A percentile compares a stretch with the other conserved stretches of the same genome.
Conservation (phyloP, 139 green algal species). For the Yamagishiella unicocca region DNA sequence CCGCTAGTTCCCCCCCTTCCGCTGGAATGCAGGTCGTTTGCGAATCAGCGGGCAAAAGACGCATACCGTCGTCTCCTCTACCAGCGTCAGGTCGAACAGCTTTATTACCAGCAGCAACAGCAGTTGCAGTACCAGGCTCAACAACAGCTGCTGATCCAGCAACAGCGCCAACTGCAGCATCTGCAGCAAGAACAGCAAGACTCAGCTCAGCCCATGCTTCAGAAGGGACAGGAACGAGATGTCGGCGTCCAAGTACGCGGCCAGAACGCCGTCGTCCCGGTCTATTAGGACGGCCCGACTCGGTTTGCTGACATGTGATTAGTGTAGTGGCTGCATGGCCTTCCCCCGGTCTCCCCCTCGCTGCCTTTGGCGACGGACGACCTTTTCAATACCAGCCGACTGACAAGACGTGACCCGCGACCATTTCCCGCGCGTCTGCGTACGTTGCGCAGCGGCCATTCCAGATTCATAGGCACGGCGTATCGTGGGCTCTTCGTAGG, state of each 20-base stretch:
- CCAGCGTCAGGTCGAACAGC: background rate
- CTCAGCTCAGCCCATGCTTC: background rate
- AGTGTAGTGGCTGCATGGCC: too few relatives aligned
- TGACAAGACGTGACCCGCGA: slow-evolving; percentile 21
- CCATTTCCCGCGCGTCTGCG: slow-evolving; percentile 5
- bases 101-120: slow-evolving; percentile 17
- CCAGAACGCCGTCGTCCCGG: background rate
- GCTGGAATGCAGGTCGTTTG: background rate
- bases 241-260: background rate
- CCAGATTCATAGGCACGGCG: background rate
- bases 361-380: too few relatives aligned
- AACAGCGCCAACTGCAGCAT: background rate
- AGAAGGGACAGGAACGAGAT: background rate
- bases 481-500: too few relatives aligned
- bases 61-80: background rate
- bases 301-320: too few relatives aligned
- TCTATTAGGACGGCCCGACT: background rate
- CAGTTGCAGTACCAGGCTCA: background rate
- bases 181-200: background rate
- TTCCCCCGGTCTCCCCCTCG: too few relatives aligned
- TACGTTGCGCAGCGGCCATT: slow-evolving; percentile 5
- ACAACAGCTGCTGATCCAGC: background rate
- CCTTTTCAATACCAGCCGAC: too few relatives aligned
- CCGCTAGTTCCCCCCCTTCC: background rate
- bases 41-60: slow-evolving; percentile 33